Evolutionary conservation across 371 early-diverging fungal genomes (phyloP).

Genomic region (Neoconidiobolus thromboides): DNA sequence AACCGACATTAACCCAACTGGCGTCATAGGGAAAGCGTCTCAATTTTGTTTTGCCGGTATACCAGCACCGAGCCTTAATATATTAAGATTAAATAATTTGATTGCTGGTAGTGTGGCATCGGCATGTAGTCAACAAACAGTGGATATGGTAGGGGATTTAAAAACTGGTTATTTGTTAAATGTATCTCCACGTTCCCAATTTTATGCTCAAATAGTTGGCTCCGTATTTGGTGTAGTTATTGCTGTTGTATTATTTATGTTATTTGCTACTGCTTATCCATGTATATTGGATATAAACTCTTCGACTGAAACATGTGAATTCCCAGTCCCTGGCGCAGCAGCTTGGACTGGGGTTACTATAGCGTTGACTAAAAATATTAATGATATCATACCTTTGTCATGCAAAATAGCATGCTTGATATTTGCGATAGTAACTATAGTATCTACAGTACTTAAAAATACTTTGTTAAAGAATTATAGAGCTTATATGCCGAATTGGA

Average conservation of each 20-base stretch:
- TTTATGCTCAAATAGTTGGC: conserved; percentile 43
- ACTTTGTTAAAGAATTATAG: conserved; percentile 23
- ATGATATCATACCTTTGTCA: conserved; percentile 11
- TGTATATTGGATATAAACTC: conserved; percentile 15
- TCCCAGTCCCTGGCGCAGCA: conserved; percentile 28
- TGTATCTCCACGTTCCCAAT: conserved; percentile 40
- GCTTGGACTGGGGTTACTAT: conserved; percentile 40
- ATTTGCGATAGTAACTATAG: conserved; percentile 19
- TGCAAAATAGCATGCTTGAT: conserved; percentile 21
- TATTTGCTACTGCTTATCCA: conserved; percentile 38
- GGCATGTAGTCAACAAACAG: conserved; percentile 35
- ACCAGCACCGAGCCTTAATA: conserved; percentile 13
- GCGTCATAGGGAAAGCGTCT: conserved; percentile 37
- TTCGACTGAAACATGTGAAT: conserved; percentile 16
- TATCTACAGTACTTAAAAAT: conserved; percentile 18
- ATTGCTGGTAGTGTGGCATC: conserved; percentile 39
- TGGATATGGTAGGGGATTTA: conserved; percentile 44
- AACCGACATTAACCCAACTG: conserved; percentile 45
- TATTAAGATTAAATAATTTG: conserved; percentile 22
- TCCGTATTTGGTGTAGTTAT: conserved; percentile 36
- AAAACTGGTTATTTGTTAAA: conserved; percentile 42
- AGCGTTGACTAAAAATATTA: conserved; percentile 15
- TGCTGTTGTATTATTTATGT: conserved; percentile 32
- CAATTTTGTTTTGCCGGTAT: conserved; percentile 37
- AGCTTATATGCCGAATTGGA: conserved; percentile 31